Percentiles rank a stretch among this genome's conserved stretches.
These are phyloP conservation scores for Pseudocercospora macadamiae DNA, from an alignment of 2,329 filamentous ascomycete genomes.

Conservation along the genomic window DNA sequence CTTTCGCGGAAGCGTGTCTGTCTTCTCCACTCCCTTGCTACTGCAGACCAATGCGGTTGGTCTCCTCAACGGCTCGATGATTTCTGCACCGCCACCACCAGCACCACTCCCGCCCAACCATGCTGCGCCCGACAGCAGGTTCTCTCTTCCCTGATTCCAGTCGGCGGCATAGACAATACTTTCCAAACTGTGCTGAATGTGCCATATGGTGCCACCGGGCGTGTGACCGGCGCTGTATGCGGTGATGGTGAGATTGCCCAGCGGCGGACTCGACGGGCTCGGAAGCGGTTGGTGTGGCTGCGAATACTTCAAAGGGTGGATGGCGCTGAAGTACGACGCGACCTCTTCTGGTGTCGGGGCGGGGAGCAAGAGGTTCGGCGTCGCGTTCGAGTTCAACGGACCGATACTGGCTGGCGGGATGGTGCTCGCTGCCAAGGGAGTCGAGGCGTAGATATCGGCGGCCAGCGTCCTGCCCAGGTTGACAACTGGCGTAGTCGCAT, in stretches of 20 bases:
- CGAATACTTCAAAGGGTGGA: constrained; percentile 93
- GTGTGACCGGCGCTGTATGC: constrained; percentile 97
- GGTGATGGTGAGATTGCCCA: constrained; percentile 90
- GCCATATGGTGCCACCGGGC: constrained; percentile 96
- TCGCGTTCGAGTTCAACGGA: constrained; percentile 57
- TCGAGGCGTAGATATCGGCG: constrained; percentile 89
- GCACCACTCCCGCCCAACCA: constrained; percentile 72
- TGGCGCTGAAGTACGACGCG: constrained; percentile 83
- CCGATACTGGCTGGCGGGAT: constrained; percentile 70
- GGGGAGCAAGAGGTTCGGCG: constrained; percentile 61
- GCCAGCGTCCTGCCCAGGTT: constrained; percentile 87
- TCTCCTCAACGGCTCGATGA: constrained; percentile 90
- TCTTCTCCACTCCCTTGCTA: constrained; percentile 74
- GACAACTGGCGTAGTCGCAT: constrained; percentile 91
- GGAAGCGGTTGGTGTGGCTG: constrained; percentile 90
- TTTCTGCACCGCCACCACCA: constrained; percentile 69
- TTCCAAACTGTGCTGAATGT: constrained; percentile 94
- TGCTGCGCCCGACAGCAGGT: constrained; percentile 88
- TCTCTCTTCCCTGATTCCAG: constrained; percentile 97
- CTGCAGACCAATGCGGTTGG: constrained; percentile 94
- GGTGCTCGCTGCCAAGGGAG: constrained; percentile 82
- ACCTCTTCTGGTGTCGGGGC: constrained; percentile 87
- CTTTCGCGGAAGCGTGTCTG: constrained; percentile 65
- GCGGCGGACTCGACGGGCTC: constrained; percentile 82
- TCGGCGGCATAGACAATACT: constrained; percentile 97